phyloP scores from a whole-genome alignment of 169 alveolate genomes.

The Plasmodium falciparum region DNA sequence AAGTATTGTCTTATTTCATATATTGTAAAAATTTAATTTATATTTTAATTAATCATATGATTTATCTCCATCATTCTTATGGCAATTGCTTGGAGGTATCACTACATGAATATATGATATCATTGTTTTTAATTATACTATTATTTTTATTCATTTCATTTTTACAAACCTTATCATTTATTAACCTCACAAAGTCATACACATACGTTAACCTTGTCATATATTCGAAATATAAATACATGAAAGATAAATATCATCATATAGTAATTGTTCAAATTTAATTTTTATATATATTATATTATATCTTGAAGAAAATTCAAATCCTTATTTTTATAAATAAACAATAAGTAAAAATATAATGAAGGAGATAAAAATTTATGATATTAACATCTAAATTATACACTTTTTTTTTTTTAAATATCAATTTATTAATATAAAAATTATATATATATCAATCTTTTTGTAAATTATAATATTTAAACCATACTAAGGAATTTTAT shows the following conservation, averaged over 20 bases:
- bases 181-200: slow-evolving; percentile 7
- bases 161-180: neutral
- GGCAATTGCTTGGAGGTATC: neutral
- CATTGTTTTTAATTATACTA: neutral
- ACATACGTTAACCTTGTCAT: slow-evolving; percentile 9
- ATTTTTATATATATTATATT: slow-evolving; percentile 24
- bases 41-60: neutral
- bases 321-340: slow-evolving; percentile 5
- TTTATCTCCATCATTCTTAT: neutral
- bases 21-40: neutral
- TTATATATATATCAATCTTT: slow-evolving; percentile 21
- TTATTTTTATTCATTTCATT: neutral
- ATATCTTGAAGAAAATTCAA: slow-evolving; percentile 29
- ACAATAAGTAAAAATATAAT: slow-evolving; percentile 67
- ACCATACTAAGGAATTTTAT: neutral
- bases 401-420: slow-evolving; percentile 18
- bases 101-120: neutral
- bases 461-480: slow-evolving; percentile 44
- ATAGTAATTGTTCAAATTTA: slow-evolving; percentile 26
- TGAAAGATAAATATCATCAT: slow-evolving; percentile 39
- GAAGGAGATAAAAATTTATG: slow-evolving; percentile 21
- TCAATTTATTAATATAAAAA: slow-evolving; percentile 32
- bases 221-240: slow-evolving; percentile 47
- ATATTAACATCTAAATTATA: slow-evolving; percentile 40
- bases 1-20: neutral